Percentiles rank a stretch among this genome's conserved stretches.
These are phyloP conservation scores for Beauveria sp. DNA, from an alignment of 2,329 filamentous ascomycete genomes.

Conservation along the genomic window DNA sequence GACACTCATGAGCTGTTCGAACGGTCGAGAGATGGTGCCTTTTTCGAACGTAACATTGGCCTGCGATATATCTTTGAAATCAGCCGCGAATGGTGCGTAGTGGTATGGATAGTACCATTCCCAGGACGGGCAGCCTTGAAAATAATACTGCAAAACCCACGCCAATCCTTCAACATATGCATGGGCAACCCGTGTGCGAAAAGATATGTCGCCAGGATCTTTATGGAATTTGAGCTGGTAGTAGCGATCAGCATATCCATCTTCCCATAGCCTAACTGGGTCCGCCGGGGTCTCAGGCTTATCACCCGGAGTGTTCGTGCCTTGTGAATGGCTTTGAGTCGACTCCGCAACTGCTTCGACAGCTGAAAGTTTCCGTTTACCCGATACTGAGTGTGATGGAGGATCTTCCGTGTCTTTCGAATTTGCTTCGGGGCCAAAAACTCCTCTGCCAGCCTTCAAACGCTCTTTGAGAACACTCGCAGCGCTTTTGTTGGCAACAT, in stretches of 20 bases:
- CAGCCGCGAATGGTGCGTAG: conserved; percentile 93
- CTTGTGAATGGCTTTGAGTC: conserved; percentile 45
- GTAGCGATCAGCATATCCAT: conserved; percentile 90
- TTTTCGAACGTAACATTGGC: conserved; percentile 77
- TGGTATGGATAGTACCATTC: conserved; percentile 99
- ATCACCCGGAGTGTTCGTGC: conserved; percentile 38
- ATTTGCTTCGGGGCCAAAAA: conserved; percentile 14
- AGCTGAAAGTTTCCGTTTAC: conserved; percentile 71
- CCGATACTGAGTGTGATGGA: conserved; percentile 42
- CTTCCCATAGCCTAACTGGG: conserved; percentile 86
- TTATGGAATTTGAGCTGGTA: conserved; percentile 95
- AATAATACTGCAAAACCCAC: conserved; percentile 96
- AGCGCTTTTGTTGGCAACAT: conserved; percentile 86
- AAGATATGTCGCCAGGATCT: conserved; percentile 70
- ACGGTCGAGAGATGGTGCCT: conserved; percentile 79
- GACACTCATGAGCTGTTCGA: conserved; percentile 97
- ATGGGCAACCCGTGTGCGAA: conserved; percentile 79
- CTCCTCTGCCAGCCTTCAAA: conserved; percentile 44
- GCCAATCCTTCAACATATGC: conserved; percentile 92
- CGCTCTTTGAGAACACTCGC: conserved; percentile 81
- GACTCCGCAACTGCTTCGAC: conserved; percentile 56
- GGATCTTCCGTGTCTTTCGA: conserved; percentile 23
- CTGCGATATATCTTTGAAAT: conserved; percentile 77
- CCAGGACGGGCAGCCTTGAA: conserved; percentile 97
- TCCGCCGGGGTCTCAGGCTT: conserved; percentile 59